phyloP scores from a whole-genome alignment of 441 rosid genomes.

The Melianthus villosus region DNA sequence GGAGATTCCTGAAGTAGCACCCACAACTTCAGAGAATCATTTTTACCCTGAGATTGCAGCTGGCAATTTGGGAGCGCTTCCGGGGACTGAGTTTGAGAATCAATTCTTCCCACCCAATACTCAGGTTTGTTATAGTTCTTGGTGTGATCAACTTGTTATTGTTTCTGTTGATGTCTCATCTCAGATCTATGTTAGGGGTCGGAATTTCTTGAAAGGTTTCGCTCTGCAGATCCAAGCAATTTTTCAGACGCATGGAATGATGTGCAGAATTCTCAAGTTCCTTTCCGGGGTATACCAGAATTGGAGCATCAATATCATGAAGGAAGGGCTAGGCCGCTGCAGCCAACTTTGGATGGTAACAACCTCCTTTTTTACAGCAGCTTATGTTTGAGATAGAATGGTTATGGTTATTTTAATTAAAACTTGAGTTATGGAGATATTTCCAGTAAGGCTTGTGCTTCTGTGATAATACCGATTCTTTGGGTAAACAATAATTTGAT shows the following conservation, averaged over 20 bases:
- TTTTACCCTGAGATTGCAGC: constrained; percentile 31
- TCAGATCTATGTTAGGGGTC: constrained; percentile 30
- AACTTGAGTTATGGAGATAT: too few species aligned
- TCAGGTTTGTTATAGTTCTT: too few species aligned
- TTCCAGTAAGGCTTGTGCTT: too few species aligned
- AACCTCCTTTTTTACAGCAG: background rate
- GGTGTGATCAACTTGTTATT: too few species aligned
- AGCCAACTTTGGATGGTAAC: constrained; percentile 51
- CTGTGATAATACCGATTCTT: too few species aligned
- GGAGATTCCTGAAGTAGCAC: constrained; percentile 52
- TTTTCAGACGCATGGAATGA: constrained; percentile 74
- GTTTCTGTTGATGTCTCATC: too few species aligned
- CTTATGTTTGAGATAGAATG: too few species aligned
- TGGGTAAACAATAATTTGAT: too few species aligned
- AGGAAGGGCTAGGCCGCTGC: constrained; percentile 21
- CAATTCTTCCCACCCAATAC: constrained; percentile 39
- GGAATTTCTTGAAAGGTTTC: constrained; percentile 54
- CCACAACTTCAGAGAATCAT: constrained; percentile 27
- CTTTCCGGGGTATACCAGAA: too few species aligned
- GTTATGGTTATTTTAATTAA: too few species aligned
- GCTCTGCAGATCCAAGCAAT: constrained; percentile 49
- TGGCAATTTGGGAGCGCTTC: constrained; percentile 38
- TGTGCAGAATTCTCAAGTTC: constrained; percentile 22
- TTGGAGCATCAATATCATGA: too few species aligned
- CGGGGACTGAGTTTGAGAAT: constrained; percentile 45